phyloP scores from a whole-genome alignment of 2,329 filamentous ascomycete species.

The Ophiostoma novo-ulmi region DNA sequence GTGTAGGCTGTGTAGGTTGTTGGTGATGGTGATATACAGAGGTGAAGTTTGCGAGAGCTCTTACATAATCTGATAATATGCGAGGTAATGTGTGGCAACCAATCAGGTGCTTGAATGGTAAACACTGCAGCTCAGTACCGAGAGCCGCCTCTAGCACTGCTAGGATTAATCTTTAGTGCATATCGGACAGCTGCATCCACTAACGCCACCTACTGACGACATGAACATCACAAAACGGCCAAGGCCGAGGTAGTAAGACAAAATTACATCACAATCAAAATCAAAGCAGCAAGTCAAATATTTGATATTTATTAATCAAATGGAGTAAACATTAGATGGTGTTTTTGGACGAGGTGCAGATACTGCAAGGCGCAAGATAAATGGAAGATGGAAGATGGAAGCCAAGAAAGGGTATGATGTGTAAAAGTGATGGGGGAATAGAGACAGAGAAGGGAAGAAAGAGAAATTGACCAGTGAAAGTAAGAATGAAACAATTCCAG shows the following conservation, averaged over 20 bases:
- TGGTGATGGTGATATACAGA: neutral
- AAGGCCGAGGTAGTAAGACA: neutral
- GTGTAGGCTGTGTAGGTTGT: neutral
- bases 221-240: neutral
- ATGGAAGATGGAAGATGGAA: neutral
- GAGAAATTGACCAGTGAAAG: neutral
- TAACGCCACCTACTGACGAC: neutral
- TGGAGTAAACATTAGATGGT: neutral
- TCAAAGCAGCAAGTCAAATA: neutral
- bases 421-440: neutral
- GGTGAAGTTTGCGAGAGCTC: neutral
- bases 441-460: slow-evolving; percentile 2
- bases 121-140: neutral
- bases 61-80: neutral
- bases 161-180: neutral
- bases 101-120: neutral
- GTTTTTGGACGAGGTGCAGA: neutral
- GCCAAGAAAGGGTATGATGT: slow-evolving; percentile 13
- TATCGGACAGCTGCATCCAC: neutral
- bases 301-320: neutral
- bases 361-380: neutral
- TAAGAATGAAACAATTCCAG: neutral
- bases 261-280: neutral
- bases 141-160: neutral
- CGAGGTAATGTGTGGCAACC: neutral